Base-by-base conservation (phyloP, 2,329 filamentous ascomycete species). In the Cryphonectria japonica region DNA sequence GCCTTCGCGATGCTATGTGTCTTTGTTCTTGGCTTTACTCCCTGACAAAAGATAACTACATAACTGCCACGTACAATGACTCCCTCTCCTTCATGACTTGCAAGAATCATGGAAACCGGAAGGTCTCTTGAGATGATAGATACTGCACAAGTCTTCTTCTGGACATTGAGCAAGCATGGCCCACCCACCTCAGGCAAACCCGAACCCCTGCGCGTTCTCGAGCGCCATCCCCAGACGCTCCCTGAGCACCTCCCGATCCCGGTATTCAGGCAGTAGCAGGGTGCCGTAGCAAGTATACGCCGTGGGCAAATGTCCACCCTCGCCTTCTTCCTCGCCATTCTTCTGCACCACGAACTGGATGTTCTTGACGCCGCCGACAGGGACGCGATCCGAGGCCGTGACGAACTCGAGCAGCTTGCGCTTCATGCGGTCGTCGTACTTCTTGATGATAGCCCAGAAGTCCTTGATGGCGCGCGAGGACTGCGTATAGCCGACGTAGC, bases 281-380 rank as follows among this genome's bases (percentile, higher is more conserved):
- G 93, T 95, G 1, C 95, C 94, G 82, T 97, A 98, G 80, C 96
- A 99, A 0, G 96, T 99, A 77, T 94, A 92, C 73, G 93, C 95
- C 6, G 92, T 97, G 3, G 96, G 96, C 76, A 99, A 77, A 73
- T 88, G 87, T 0, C 86, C 87, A 2, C 79, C 78, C 1, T 83
- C 82, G 2, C 82, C 84, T 8, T 85, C 82, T 74, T 88, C 91
- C 69, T 90, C 85, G 22, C 93, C 90, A 77, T 94, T 94, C 76
- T 88, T 90, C 80, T 95, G 92, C 60, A 99, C 87, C 19, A 93
- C 88, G 80, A 98, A 98, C 77, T 92, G 90, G 63, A 98, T 83
- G 76, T 92, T 94, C 73, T 88, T 87, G 77, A 95, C 89, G 2
- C 96, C 96, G 29, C 93, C 94, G 0, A 97, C 93, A 0, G 96